Base-by-base conservation (phyloP, 2,329 filamentous ascomycete species). In the Penicillium sclerotigenum region DNA sequence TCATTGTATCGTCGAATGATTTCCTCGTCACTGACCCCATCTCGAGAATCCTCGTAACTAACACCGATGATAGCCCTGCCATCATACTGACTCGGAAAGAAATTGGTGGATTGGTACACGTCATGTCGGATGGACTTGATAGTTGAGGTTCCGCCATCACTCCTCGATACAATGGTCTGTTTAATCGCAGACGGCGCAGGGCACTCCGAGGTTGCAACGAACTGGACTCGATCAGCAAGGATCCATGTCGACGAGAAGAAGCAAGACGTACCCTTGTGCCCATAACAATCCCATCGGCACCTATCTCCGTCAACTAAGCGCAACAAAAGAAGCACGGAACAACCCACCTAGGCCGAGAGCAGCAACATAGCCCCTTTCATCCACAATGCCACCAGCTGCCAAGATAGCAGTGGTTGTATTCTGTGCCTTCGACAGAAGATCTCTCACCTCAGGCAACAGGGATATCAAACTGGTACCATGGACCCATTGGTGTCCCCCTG, bases 401-500 rank as follows among this genome's bases (percentile, higher is more conserved):
- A 86, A 65, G 0, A 87, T 65, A 4, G 66, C 72, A 16, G 79
- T 61, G 1, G 70, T 65, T 24, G 65, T 68, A 5, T 64, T 70
- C 9, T 16, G 36, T 22, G 33, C 13, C 5, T 43, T 36, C 0
- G 62, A 47, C 16, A 86, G 59, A 52, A 80, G 74, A 55, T 79
- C 78, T 46, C 69, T 71, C 9, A 85, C 77, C 71, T 87, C 85
- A 0, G 83, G 83, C 36, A 88, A 68, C 4, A 88, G 70, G 3
- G 78, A 75, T 4, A 87, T 69, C 2, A 87, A 71, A 6, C 84
- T 79, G 2, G 81, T 79, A 4, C 81, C 83, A 22, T 73, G 71
- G 0, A 76, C 75, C 42, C 83, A 80, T 59, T 86, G 84, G 65
- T 88, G 85, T 0, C 86, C 86, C 8, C 85, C 85, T 1, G 85